A percentile compares a stretch with the other conserved stretches of the same genome.
phyloP scores from a whole-genome alignment of 495 filamentous ascomycete genomes.

The Podospora fimiseda region DNA sequence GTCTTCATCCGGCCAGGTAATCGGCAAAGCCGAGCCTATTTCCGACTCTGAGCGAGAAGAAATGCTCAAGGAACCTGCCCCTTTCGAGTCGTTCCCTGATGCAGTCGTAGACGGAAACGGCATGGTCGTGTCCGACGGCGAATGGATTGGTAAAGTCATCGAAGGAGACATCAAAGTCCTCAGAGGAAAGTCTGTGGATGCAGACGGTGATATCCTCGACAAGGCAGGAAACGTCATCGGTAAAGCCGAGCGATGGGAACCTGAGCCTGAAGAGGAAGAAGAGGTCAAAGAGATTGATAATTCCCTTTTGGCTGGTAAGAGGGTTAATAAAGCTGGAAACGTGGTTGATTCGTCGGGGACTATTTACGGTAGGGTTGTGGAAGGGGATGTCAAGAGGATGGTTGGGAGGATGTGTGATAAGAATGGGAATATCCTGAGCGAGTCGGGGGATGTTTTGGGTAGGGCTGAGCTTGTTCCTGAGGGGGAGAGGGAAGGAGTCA shows the following conservation, averaged over 20 bases:
- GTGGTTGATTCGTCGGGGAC: slow-evolving; percentile 69
- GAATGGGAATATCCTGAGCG: slow-evolving; percentile 73
- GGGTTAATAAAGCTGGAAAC: slow-evolving; percentile 80
- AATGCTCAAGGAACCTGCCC: slow-evolving; percentile 52
- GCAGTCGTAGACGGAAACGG: slow-evolving; percentile 63
- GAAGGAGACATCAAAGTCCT: slow-evolving; percentile 71
- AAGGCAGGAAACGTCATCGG: slow-evolving; percentile 74
- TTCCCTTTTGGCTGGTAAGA: slow-evolving; percentile 69
- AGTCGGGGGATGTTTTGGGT: slow-evolving; percentile 72
- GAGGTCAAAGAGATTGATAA: slow-evolving; percentile 49
- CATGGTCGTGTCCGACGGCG: slow-evolving; percentile 62
- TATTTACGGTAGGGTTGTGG: slow-evolving; percentile 68
- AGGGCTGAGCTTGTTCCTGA: slow-evolving; percentile 72
- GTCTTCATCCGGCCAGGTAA: slow-evolving; percentile 63
- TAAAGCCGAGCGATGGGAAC: slow-evolving; percentile 70
- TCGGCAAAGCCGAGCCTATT: slow-evolving; percentile 69
- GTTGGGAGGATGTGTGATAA: slow-evolving; percentile 77
- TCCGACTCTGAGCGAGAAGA: slow-evolving; percentile 64
- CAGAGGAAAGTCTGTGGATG: slow-evolving; percentile 68
- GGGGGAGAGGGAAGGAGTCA: slow-evolving; percentile 55
- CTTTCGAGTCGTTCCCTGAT: slow-evolving; percentile 69
- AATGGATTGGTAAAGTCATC: slow-evolving; percentile 65
- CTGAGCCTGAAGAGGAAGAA: slow-evolving; percentile 54
- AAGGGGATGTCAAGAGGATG: slow-evolving; percentile 63
- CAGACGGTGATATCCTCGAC: slow-evolving; percentile 80